These are phyloP conservation scores for Amaranthus palmeri DNA, from an alignment of 148 eudicot genomes.

Conservation along the genomic window DNA sequence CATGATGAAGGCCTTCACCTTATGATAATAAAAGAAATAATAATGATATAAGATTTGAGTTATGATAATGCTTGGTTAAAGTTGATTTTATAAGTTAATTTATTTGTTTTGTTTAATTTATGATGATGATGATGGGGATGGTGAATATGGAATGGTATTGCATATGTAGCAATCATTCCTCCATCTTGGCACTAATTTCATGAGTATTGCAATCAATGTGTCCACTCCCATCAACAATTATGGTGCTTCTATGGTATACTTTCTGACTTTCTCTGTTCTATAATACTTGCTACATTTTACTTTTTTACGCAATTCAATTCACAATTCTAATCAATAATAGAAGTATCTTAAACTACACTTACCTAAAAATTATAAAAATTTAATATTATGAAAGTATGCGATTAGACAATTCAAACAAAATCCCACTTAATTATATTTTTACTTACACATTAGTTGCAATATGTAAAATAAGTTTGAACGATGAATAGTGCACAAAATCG, in stretches of 20 bases:
- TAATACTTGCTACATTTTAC: too few relatives aligned
- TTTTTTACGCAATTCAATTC: too few relatives aligned
- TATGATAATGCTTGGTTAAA: slow-evolving; percentile 15
- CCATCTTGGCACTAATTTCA: slow-evolving; percentile 23
- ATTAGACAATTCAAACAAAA: too few relatives aligned
- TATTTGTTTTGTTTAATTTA: not conserved
- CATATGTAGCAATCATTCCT: slow-evolving; percentile 19
- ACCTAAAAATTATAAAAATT: too few relatives aligned
- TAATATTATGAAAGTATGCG: too few relatives aligned
- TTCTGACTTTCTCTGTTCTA: too few relatives aligned
- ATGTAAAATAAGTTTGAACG: too few relatives aligned
- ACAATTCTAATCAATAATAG: too few relatives aligned
- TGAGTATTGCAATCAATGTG: slow-evolving; percentile 21
- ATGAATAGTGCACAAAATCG: too few relatives aligned
- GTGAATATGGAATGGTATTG: not conserved
- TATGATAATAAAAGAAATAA: slow-evolving; percentile 11
- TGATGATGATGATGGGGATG: slow-evolving; percentile 12
- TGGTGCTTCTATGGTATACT: slow-evolving; percentile 11
- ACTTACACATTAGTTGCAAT: too few relatives aligned
- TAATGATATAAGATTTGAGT: slow-evolving; percentile 9
- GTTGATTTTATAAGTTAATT: slow-evolving; percentile 6
- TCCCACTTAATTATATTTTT: too few relatives aligned
- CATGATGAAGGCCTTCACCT: slow-evolving; percentile 6
- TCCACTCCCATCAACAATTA: slow-evolving; percentile 12
- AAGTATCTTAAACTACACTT: too few relatives aligned